A percentile compares a stretch with the other conserved stretches of the same genome.
These are phyloP conservation scores for Zygoascus meyerae DNA, from an alignment of 1,139 yeast genomes.

Conservation along the genomic window DNA sequence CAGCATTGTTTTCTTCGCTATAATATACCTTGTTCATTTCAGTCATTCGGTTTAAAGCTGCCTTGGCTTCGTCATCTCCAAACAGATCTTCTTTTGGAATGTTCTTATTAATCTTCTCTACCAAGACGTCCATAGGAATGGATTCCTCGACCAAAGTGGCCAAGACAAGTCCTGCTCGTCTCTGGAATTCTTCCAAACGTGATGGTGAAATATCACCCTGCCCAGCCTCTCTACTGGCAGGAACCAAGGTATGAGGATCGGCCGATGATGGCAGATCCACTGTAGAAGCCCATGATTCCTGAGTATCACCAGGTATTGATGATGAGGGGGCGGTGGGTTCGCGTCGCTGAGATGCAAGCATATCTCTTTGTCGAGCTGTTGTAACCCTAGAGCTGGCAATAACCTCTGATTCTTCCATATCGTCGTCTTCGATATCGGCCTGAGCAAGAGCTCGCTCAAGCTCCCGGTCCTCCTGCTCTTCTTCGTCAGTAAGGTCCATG, in stretches of 20 bases:
- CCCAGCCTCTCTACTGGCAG: constrained; percentile 16
- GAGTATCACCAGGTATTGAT: constrained; percentile 18
- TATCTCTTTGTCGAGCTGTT: constrained; percentile 22
- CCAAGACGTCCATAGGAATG: constrained; percentile 22
- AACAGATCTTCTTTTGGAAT: constrained; percentile 35
- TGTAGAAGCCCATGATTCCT: constrained; percentile 25
- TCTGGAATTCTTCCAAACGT: constrained; percentile 28
- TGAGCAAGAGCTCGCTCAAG: constrained; percentile 4
- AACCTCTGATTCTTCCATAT: constrained; percentile 16
- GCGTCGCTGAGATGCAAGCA: constrained; percentile 12
- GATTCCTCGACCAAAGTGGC: constrained; percentile 31
- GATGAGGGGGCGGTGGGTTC: constrained; percentile 16
- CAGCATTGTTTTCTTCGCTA: constrained; percentile 19
- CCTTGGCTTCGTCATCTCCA: constrained; percentile 31
- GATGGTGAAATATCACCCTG: constrained; percentile 30
- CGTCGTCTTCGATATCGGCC: constrained; percentile 18
- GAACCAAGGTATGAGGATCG: constrained; percentile 16
- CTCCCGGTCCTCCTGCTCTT: constrained; percentile 11
- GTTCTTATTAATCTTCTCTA: constrained; percentile 31
- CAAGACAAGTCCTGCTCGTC: constrained; percentile 32
- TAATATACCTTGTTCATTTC: constrained; percentile 35
- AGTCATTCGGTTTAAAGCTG: constrained; percentile 34
- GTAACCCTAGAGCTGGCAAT: constrained; percentile 17
- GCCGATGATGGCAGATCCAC: constrained; percentile 11
- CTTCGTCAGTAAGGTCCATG: constrained; percentile 14